These are phyloP conservation scores for Geum urbanum DNA, from an alignment of 306 rosid genomes.

Conservation along the genomic window DNA sequence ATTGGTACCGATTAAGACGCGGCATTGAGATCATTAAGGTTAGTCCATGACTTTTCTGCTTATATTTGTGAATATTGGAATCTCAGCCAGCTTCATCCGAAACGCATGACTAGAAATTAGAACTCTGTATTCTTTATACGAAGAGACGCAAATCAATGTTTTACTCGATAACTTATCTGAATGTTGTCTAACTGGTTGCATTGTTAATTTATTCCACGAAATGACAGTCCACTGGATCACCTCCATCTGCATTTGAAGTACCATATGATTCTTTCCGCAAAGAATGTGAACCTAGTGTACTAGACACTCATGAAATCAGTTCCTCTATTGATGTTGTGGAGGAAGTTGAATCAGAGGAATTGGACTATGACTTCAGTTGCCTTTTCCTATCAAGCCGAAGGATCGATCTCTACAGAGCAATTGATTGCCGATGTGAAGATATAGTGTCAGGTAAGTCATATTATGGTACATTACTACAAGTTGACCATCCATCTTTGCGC, in stretches of 20 bases:
- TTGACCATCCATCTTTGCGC: neutral
- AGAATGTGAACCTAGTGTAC: slow-evolving; percentile 39
- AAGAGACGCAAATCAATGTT: neutral
- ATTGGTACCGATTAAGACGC: slow-evolving; percentile 87
- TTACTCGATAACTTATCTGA: neutral
- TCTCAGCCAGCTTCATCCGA: neutral
- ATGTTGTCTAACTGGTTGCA: neutral
- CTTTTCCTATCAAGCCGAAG: slow-evolving; percentile 82
- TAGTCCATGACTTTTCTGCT: slow-evolving; percentile 24
- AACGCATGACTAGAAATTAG: neutral
- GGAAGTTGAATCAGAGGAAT: slow-evolving; percentile 45
- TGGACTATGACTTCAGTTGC: slow-evolving; percentile 72
- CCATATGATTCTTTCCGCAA: slow-evolving; percentile 76
- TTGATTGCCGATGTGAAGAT: slow-evolving; percentile 86
- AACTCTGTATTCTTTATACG: neutral
- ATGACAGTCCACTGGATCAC: slow-evolving; percentile 96
- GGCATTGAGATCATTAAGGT: slow-evolving; percentile 89
- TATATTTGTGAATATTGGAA: slow-evolving; percentile 11
- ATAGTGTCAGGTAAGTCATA: slow-evolving; percentile 89
- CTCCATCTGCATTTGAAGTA: slow-evolving; percentile 89
- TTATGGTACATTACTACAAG: slow-evolving; percentile 7
- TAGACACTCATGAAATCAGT: slow-evolving; percentile 37
- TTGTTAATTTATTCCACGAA: slow-evolving; percentile 19
- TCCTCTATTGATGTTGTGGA: slow-evolving; percentile 26
- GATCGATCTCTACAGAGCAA: slow-evolving; percentile 63